These are phyloP conservation scores for Alternaria ventricosa DNA, from an alignment of 2,329 filamentous ascomycete genomes.

Conservation along the genomic window DNA sequence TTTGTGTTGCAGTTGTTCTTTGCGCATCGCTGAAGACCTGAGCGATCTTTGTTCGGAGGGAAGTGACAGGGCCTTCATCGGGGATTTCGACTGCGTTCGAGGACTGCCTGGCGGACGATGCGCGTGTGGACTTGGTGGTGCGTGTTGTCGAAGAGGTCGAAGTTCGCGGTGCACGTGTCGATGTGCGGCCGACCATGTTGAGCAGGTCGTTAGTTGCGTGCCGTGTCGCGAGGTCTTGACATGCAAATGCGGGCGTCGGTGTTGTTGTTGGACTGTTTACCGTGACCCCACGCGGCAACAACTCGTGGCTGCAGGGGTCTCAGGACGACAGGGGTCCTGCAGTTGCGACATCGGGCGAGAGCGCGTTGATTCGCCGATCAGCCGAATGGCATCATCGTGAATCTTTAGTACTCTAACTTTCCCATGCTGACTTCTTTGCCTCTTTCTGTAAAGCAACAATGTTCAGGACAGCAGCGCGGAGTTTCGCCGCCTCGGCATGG, in stretches of 20 bases:
- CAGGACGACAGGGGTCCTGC: slow-evolving; percentile 10
- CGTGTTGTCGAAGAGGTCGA: slow-evolving; percentile 47
- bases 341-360: slow-evolving; percentile 35
- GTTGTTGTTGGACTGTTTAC: slow-evolving; percentile 20
- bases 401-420: slow-evolving; percentile 1
- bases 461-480: slow-evolving; percentile 72
- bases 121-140: slow-evolving; percentile 54
- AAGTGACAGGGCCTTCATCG: slow-evolving; percentile 73
- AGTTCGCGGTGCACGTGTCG: slow-evolving; percentile 50
- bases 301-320: slow-evolving; percentile 14
- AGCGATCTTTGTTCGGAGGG: slow-evolving; percentile 76
- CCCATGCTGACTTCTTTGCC: slow-evolving; percentile 1
- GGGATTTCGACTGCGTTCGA: slow-evolving; percentile 60
- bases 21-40: slow-evolving; percentile 69
- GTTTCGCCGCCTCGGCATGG: slow-evolving; percentile 69
- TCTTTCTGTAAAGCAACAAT: slow-evolving; percentile 52
- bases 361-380: slow-evolving; percentile 24
- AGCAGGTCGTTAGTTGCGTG: slow-evolving; percentile 10
- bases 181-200: slow-evolving; percentile 56
- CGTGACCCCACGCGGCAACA: slow-evolving; percentile 9
- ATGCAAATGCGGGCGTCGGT: slow-evolving; percentile 12
- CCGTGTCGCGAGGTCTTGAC: slow-evolving; percentile 9
- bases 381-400: slow-evolving; percentile 21
- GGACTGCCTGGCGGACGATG: slow-evolving; percentile 52
- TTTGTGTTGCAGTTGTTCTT: slow-evolving; percentile 84